Evolutionary conservation across 2,329 filamentous ascomycete genomes (phyloP).

Genomic region (Ceratocystis papillata): DNA sequence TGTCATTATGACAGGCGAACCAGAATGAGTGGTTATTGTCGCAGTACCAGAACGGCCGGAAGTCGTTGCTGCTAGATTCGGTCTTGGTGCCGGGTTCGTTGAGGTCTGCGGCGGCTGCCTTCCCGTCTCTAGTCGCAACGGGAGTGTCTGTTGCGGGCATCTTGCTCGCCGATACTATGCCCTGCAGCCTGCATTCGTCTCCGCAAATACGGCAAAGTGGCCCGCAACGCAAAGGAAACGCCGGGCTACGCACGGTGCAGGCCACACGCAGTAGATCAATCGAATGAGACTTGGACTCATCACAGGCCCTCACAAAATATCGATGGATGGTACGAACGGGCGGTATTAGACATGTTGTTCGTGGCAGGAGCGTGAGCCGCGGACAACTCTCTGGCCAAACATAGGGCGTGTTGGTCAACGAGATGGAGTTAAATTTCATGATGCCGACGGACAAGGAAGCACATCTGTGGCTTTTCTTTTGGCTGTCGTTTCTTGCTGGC

Average conservation of each 20-base stretch:
- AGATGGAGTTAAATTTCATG: constrained; percentile 5
- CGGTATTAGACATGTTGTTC: constrained; percentile 12
- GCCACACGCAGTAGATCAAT: neutral
- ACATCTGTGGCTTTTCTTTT: neutral
- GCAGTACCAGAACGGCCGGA: constrained; percentile 15
- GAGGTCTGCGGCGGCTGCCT: neutral
- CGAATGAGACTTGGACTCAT: neutral
- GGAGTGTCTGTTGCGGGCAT: neutral
- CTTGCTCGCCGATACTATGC: neutral
- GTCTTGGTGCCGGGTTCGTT: no score
- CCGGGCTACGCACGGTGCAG: constrained; percentile 20
- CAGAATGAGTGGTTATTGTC: constrained; percentile 12
- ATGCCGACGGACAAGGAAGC: neutral
- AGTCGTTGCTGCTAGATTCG: no score
- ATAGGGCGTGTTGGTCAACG: constrained; percentile 5
- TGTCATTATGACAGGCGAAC: constrained; percentile 19
- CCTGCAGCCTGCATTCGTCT: constrained; percentile 4
- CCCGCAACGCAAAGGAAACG: constrained; percentile 19
- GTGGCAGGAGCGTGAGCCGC: constrained; percentile 11
- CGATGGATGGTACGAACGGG: constrained; percentile 16
- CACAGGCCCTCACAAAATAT: constrained; percentile 13
- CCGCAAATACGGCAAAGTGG: constrained; percentile 22
- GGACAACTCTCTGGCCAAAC: neutral
- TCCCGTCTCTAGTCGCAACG: neutral
- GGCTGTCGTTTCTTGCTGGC: neutral